Evolutionary conservation across 2,329 filamentous ascomycete species (phyloP).

Genomic region (Phoma sp.): DNA sequence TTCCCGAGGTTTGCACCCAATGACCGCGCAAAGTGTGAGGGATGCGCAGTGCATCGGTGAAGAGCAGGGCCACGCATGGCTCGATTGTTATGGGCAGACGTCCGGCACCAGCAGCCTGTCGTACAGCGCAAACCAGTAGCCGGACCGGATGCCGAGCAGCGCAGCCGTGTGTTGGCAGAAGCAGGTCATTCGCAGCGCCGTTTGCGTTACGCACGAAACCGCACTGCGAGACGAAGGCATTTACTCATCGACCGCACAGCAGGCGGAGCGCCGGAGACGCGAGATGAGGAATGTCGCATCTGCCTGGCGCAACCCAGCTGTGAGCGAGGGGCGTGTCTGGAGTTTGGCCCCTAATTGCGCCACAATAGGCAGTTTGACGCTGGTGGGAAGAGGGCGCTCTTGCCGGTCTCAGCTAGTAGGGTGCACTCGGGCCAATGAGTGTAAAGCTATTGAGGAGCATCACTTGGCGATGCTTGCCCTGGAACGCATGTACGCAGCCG

Average conservation of each 20-base stretch:
- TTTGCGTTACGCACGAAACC: slow-evolving; percentile 28
- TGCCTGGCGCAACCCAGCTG: slow-evolving; percentile 25
- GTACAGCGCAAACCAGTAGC: slow-evolving; percentile 11
- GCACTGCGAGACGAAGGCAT: slow-evolving; percentile 22
- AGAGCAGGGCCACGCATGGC: slow-evolving; percentile 16
- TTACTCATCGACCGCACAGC: slow-evolving; percentile 19
- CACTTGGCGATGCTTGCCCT: slow-evolving; percentile 21
- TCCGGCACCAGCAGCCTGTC: slow-evolving; percentile 17
- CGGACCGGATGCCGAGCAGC: slow-evolving; percentile 7
- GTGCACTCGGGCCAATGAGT: slow-evolving; percentile 20
- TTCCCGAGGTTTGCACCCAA: slow-evolving; percentile 7
- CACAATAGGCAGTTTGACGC: slow-evolving; percentile 18
- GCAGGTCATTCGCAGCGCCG: slow-evolving; percentile 23
- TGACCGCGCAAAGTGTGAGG: slow-evolving; percentile 3
- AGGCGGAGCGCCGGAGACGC: slow-evolving; percentile 21
- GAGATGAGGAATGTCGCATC: slow-evolving; percentile 31
- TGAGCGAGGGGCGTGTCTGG: slow-evolving; percentile 24
- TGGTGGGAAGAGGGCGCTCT: slow-evolving; percentile 15
- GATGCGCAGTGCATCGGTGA: slow-evolving; percentile 16
- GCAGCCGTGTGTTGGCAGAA: slow-evolving; percentile 16
- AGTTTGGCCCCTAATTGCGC: slow-evolving; percentile 26
- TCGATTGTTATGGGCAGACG: slow-evolving; percentile 18
- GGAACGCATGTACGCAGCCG: slow-evolving; percentile 8
- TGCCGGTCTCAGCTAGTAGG: slow-evolving; percentile 10
- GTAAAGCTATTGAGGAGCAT: slow-evolving; percentile 14